A percentile compares a stretch with the other conserved stretches of the same genome.
Evolutionary conservation across 1,284 basidiomycete genomes (phyloP).

Genomic region (Heterobasidion occidentale): DNA sequence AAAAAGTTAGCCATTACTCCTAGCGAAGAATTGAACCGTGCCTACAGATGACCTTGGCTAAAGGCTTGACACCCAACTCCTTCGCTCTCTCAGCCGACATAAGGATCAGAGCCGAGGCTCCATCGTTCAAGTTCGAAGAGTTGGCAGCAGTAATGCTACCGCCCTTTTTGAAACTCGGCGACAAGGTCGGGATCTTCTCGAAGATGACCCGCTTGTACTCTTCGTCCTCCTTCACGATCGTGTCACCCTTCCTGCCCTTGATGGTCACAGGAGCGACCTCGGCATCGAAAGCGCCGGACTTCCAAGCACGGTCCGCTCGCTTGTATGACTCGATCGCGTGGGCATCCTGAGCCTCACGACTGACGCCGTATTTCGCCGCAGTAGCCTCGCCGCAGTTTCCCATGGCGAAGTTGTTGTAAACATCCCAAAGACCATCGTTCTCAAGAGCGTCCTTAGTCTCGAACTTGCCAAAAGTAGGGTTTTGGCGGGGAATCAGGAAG

Average conservation of each 20-base stretch:
- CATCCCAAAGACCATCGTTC: slow-evolving; percentile 92
- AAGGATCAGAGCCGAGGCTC: slow-evolving; percentile 92
- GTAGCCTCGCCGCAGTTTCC: slow-evolving; percentile 90
- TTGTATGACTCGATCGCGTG: slow-evolving; percentile 94
- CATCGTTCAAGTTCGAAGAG: slow-evolving; percentile 93
- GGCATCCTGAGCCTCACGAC: slow-evolving; percentile 80
- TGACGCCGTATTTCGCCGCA: slow-evolving; percentile 80
- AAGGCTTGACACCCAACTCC: slow-evolving; percentile 82
- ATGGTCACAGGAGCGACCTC: slow-evolving; percentile 93
- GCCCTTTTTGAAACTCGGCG: slow-evolving; percentile 86
- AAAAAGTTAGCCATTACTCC: slow-evolving; percentile 12
- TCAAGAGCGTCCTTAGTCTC: slow-evolving; percentile 84
- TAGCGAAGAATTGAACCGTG: slow-evolving; percentile 8
- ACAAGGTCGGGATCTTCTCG: slow-evolving; percentile 85
- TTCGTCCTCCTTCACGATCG: slow-evolving; percentile 88
- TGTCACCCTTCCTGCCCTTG: slow-evolving; percentile 93
- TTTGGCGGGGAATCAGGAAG: slow-evolving; percentile 86
- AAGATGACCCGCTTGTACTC: slow-evolving; percentile 95
- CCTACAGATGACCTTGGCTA: slow-evolving; percentile 88
- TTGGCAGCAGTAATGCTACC: slow-evolving; percentile 95
- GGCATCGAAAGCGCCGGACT: slow-evolving; percentile 73
- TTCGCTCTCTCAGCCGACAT: slow-evolving; percentile 89
- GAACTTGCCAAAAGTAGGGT: slow-evolving; percentile 87
- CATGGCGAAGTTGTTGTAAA: slow-evolving; percentile 95
- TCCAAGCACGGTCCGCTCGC: slow-evolving; percentile 90